Base-by-base conservation (phyloP, 805 yeast genomes). In the Kuraishia floccosa region DNA sequence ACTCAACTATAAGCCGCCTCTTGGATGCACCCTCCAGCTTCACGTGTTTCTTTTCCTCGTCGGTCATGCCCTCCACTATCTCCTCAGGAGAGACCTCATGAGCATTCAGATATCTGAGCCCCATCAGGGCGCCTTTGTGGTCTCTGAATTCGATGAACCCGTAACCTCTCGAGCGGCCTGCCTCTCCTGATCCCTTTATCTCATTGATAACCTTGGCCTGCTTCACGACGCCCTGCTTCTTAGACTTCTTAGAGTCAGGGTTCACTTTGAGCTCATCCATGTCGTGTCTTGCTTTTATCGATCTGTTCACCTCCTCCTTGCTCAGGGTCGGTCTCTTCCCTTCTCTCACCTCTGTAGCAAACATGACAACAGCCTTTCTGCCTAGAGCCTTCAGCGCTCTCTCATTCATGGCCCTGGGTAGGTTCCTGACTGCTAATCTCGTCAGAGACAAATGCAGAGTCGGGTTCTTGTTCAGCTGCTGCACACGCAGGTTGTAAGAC, bases 151-250 rank as follows among this genome's bases (percentile, higher is more conserved):
- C 97, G 27, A 91, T 56, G 65, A 91, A 89, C 39, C 98, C 98
- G 47, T 89, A 91, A 37, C 98, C 98, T 63, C 96, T 78, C 48
- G 91, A 77, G 55, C 98, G 71, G 34, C 98, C 98, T 18, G 66
- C 56, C 17, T 78, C 79, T 14, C 94, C 93, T 6, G 89, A 64
- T 6, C 86, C 94, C 52, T 87, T 89, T 27, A 84, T 82, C 58
- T 91, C 98, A 66, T 73, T 81, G 39, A 91, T 81, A 40, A 91
- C 78, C 60, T 91, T 91, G 17, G 96, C 81, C 57, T 91, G 97
- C 54, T 72, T 78, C 3, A 91, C 94, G 24, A 91, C 84, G 59
- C 98, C 98, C 44, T 85, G 79, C 49, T 81, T 84, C 33, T 73
- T 70, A 38, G 65, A 75, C 43, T 75, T 76, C 37, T 61, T 59